These are phyloP conservation scores for Komagataea norvegica DNA, from an alignment of 1,139 yeast genomes.

Conservation along the genomic window DNA sequence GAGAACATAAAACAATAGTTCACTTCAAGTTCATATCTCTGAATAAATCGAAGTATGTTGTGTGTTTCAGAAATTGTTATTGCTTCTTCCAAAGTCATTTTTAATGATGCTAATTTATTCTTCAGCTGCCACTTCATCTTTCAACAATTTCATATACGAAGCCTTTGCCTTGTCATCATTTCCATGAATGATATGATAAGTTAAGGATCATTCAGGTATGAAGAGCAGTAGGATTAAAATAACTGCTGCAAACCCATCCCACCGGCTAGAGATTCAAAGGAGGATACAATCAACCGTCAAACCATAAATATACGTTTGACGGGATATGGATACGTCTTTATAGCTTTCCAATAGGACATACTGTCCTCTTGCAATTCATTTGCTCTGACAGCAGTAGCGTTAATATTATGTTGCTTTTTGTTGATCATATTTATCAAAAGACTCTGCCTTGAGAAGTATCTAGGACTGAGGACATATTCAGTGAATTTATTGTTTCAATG, in stretches of 20 bases:
- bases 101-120: conserved; percentile 24
- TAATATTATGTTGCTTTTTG: too few relatives aligned
- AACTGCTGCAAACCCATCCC: conserved; percentile 28
- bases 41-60: conserved; percentile 41
- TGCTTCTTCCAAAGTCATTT: conserved; percentile 30
- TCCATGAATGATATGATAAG: conserved; percentile 12
- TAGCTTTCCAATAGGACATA: conserved; percentile 17
- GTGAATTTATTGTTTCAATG: too few relatives aligned
- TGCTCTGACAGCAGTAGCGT: conserved; percentile 14
- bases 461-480: too few relatives aligned
- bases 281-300: conserved; percentile 20
- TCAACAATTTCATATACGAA: conserved; percentile 18
- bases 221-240: conserved; percentile 15
- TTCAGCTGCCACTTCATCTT: conserved; percentile 21
- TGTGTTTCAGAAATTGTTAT: conserved; percentile 16
- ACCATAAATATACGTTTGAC: conserved; percentile 17
- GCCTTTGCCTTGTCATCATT: conserved; percentile 14
- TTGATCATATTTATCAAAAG: too few relatives aligned
- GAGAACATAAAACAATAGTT: conserved; percentile 43
- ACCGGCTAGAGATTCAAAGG: conserved; percentile 28
- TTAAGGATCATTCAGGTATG: conserved; percentile 16
- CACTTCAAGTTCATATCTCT: conserved; percentile 42
- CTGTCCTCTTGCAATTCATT: conserved; percentile 11
- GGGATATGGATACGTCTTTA: conserved; percentile 17
- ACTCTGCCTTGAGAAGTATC: too few relatives aligned